Conservation (phyloP, 768 basidiomycete species). For the Kwoniella heveanensis region DNA sequence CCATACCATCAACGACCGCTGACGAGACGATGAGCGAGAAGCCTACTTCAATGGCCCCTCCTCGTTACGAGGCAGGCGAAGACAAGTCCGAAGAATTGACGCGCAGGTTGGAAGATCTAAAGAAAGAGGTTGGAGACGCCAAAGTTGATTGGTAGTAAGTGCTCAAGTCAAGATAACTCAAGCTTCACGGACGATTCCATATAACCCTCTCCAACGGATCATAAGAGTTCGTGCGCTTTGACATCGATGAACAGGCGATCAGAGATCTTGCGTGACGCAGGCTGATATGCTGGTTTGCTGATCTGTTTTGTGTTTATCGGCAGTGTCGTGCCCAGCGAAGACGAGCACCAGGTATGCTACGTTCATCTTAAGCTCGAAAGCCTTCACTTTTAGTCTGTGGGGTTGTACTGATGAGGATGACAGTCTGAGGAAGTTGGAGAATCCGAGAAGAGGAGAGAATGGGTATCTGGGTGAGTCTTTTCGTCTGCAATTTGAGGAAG, state of each 20-base stretch:
- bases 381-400: neutral
- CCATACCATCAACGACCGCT: no score
- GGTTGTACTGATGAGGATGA: neutral
- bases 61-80: neutral
- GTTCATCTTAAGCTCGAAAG: neutral
- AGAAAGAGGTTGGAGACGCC: conserved; percentile 37
- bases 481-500: neutral
- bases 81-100: conserved; percentile 26
- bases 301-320: neutral
- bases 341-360: conserved; percentile 48
- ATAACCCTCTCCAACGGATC: no score
- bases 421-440: conserved; percentile 49
- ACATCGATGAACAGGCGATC: no score
- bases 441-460: conserved; percentile 46
- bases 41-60: neutral
- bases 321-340: conserved; percentile 52
- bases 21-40: neutral
- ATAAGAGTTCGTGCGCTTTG: no score
- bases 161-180: no score
- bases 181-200: no score
- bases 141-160: conserved; percentile 55
- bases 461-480: conserved; percentile 38
- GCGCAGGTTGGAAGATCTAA: conserved; percentile 34
- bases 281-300: neutral
- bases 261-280: no score